Percentiles rank a stretch among this genome's conserved stretches.
phyloP scores from a whole-genome alignment of 495 filamentous ascomycete species.

The Gamarada debralockiae region DNA sequence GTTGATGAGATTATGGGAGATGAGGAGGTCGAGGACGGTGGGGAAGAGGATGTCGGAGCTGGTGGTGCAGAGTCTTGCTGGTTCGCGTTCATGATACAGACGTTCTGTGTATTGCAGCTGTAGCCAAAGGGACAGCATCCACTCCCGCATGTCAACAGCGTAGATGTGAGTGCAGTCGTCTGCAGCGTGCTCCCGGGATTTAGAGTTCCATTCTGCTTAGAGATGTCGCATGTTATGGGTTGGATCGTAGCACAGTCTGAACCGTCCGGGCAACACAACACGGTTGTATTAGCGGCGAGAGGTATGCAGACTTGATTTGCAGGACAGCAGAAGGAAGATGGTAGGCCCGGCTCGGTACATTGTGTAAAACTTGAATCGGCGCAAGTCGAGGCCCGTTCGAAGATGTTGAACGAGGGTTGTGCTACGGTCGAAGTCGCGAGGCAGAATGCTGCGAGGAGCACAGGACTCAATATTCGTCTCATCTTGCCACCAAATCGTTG shows the following conservation, averaged over 20 bases:
- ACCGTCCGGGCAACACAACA: conserved; percentile 73
- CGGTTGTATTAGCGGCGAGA: conserved; percentile 62
- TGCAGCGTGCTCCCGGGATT: conserved; percentile 63
- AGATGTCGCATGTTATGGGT: conserved; percentile 68
- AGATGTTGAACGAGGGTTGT: conserved; percentile 12
- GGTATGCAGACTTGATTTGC: conserved; percentile 55
- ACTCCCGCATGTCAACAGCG: conserved; percentile 53
- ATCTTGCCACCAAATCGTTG: conserved; percentile 7
- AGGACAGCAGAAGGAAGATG: conserved; percentile 74
- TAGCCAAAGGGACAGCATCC: conserved; percentile 71
- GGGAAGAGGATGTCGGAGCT: conserved; percentile 30
- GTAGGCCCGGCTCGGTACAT: conserved; percentile 54
- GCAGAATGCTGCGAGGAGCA: conserved; percentile 16
- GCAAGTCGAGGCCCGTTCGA: conserved; percentile 34
- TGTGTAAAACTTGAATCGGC: conserved; percentile 36
- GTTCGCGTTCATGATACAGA: conserved; percentile 23
- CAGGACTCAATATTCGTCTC: conserved; percentile 9
- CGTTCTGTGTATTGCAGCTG: conserved; percentile 49
- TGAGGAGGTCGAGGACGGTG: conserved; percentile 27
- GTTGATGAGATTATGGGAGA: conserved; percentile 30
- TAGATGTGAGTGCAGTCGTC: conserved; percentile 57
- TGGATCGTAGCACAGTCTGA: conserved; percentile 59
- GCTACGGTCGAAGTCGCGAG: conserved; percentile 9
- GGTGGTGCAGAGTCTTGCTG: conserved; percentile 25
- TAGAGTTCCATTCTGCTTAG: conserved; percentile 56